These are phyloP conservation scores for Trichoderma atroviride DNA, from an alignment of 2,329 filamentous ascomycete species.

Conservation along the genomic window DNA sequence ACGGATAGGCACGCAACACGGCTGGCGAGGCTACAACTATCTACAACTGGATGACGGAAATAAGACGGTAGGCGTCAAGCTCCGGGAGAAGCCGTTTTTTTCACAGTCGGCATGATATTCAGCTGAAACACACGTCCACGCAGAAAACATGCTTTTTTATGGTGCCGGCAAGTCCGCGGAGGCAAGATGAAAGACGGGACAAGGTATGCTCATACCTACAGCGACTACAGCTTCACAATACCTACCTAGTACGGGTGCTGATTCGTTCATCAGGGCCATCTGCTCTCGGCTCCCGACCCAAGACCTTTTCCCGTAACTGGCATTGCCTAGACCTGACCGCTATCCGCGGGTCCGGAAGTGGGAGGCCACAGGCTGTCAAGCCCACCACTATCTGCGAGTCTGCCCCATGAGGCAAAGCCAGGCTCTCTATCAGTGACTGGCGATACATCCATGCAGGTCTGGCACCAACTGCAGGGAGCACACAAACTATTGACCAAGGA, in stretches of 20 bases:
- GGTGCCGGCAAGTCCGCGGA: not conserved
- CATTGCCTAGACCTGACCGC: not conserved
- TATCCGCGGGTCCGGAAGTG: constrained; percentile 8
- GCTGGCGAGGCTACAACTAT: not conserved
- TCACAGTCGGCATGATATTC: not conserved
- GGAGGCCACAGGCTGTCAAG: not conserved
- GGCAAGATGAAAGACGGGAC: not conserved
- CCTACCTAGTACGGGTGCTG: not conserved
- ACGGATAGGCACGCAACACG: not conserved
- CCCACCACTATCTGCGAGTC: not conserved
- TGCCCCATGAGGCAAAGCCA: not conserved
- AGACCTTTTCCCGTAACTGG: not conserved
- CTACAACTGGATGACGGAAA: not conserved
- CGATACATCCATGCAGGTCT: not conserved
- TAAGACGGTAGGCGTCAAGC: not conserved
- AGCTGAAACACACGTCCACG: not conserved
- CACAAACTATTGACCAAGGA: not conserved
- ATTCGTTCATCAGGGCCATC: not conserved
- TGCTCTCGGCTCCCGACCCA: not conserved
- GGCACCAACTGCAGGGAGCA: not conserved
- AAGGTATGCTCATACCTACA: not conserved
- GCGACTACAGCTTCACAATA: not conserved
- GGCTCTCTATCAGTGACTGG: not conserved
- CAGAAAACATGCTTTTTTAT: not conserved
- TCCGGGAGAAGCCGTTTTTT: not conserved